Percentiles rank a stretch among this genome's conserved stretches.
phyloP scores from a whole-genome alignment of 176 grass and related monocot species.

The Panicum miliaceum region DNA sequence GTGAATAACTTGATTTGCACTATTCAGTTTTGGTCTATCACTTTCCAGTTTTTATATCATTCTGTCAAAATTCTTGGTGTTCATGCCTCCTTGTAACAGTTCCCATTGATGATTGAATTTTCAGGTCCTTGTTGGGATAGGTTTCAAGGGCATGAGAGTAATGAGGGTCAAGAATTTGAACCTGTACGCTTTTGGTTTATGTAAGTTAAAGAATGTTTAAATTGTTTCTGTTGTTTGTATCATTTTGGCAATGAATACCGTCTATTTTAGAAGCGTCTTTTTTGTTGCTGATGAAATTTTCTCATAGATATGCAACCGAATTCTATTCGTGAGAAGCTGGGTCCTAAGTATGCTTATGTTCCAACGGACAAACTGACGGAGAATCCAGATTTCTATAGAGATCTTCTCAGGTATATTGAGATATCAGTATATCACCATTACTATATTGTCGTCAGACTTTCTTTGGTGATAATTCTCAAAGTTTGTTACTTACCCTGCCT shows the following conservation, averaged over 20 bases:
- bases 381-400: conserved; percentile 80
- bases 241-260: neutral
- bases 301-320: conserved; percentile 80
- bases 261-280: neutral
- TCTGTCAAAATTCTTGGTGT: neutral
- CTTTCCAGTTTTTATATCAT: conserved; percentile 3
- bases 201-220: conserved; percentile 56
- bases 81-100: conserved; percentile 20
- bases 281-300: conserved; percentile 37
- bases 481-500: neutral
- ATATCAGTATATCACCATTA: conserved; percentile 1
- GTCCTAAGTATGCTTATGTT: conserved; percentile 88
- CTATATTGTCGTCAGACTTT: neutral
- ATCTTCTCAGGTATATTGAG: conserved; percentile 80
- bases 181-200: conserved; percentile 97
- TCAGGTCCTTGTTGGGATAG: conserved; percentile 91
- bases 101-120: conserved; percentile 39
- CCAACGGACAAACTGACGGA: conserved; percentile 67
- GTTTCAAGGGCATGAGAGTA: conserved; percentile 86
- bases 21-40: conserved; percentile 9
- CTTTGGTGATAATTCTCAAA: neutral
- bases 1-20: neutral
- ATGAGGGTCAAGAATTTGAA: conserved; percentile 87
- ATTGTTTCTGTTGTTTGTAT: conserved; percentile 6
- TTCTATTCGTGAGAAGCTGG: conserved; percentile 84